Percentiles rank a stretch among this genome's conserved stretches.
phyloP scores from a whole-genome alignment of 108 stramenopile species.

The Stephanodiscus triporus region DNA sequence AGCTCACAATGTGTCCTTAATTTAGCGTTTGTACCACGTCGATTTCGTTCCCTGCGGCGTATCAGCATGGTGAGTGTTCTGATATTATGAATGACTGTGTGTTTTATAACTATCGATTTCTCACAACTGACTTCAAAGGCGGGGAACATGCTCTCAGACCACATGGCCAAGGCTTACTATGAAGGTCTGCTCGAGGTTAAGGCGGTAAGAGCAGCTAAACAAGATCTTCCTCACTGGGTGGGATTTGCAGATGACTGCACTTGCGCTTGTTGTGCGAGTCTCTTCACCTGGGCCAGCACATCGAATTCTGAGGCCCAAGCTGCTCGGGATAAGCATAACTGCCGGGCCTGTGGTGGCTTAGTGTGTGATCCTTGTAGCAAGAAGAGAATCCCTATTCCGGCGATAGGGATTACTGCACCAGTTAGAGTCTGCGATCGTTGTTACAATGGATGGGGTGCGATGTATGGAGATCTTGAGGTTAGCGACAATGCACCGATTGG shows the following conservation, averaged over 20 bases:
- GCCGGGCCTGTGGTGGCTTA: slow-evolving; percentile 91
- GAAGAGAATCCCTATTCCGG: slow-evolving; percentile 85
- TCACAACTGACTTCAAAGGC: slow-evolving; percentile 32
- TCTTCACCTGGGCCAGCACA: slow-evolving; percentile 96
- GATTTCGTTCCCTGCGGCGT: slow-evolving; percentile 77
- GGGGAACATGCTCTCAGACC: slow-evolving; percentile 92
- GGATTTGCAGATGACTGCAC: slow-evolving; percentile 87
- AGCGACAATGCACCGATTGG: slow-evolving; percentile 4
- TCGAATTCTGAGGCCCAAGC: slow-evolving; percentile 87
- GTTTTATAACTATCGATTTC: not conserved
- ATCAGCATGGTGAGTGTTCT: slow-evolving; percentile 58
- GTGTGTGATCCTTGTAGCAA: slow-evolving; percentile 94
- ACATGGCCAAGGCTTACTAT: slow-evolving; percentile 82
- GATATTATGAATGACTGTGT: not conserved
- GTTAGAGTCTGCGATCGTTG: slow-evolving; percentile 96
- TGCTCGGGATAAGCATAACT: slow-evolving; percentile 95
- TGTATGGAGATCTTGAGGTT: slow-evolving; percentile 35
- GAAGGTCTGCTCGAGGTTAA: slow-evolving; percentile 89
- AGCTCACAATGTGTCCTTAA: not conserved
- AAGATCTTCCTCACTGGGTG: slow-evolving; percentile 88
- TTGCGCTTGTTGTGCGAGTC: slow-evolving; percentile 87
- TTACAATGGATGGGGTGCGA: slow-evolving; percentile 82
- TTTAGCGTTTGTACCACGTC: slow-evolving; percentile 69
- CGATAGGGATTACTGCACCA: slow-evolving; percentile 81
- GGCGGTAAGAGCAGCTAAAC: slow-evolving; percentile 67